Conservation (phyloP, 768 basidiomycete species). For the Collybia mongolica region DNA sequence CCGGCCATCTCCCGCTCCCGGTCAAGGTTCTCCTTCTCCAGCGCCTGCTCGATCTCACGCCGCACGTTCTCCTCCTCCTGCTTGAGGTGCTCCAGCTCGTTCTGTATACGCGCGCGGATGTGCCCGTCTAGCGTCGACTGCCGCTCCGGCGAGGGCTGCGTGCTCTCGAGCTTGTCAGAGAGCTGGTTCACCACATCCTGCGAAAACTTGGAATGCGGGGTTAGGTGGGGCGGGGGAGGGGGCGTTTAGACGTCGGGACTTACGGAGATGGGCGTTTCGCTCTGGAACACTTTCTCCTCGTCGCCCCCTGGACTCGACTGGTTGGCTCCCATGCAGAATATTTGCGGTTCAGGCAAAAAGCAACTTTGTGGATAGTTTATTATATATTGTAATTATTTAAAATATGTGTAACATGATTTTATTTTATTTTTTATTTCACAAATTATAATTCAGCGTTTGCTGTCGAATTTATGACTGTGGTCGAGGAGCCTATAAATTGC, state of each 20-base stretch:
- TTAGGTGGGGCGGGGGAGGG: no score
- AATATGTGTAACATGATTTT: no score
- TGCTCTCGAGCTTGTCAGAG: constrained; percentile 57
- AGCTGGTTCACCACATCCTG: constrained; percentile 80
- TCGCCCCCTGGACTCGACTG: constrained; percentile 56
- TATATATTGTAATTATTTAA: no score
- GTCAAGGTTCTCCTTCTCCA: constrained; percentile 89
- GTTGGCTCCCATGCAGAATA: constrained; percentile 55
- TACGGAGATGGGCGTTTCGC: constrained; percentile 55
- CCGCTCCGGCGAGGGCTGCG: constrained; percentile 62
- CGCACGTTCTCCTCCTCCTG: constrained; percentile 70
- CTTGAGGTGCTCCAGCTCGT: constrained; percentile 64
- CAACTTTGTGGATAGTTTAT: no score
- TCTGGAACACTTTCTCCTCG: constrained; percentile 58
- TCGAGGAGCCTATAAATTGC: constrained; percentile 28
- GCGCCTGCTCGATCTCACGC: constrained; percentile 69
- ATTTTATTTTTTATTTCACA: no score
- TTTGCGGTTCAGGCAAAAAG: no score
- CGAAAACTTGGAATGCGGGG: constrained; percentile 59
- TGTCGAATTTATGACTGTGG: constrained; percentile 29
- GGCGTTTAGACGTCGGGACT: no score
- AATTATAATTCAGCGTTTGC: constrained; percentile 5
- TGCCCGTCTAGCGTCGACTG: constrained; percentile 74
- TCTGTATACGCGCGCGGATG: constrained; percentile 69
- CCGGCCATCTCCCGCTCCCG: constrained; percentile 60